phyloP scores from a whole-genome alignment of 768 basidiomycete genomes.

The Boletus subparvulus region DNA sequence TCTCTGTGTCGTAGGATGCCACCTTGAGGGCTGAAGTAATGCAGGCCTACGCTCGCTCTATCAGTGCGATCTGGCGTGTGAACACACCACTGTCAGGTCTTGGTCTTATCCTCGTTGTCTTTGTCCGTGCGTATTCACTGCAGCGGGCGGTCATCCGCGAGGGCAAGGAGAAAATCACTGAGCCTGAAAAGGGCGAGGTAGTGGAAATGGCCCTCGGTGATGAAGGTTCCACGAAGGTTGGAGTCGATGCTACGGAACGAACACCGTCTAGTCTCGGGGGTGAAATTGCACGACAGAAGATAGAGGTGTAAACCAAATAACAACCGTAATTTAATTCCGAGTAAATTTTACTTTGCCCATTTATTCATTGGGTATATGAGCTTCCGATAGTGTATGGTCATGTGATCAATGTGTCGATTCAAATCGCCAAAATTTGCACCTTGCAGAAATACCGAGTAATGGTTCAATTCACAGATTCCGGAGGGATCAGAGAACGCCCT shows the following conservation, averaged over 20 bases:
- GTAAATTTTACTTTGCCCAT: background rate
- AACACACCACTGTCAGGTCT: constrained; percentile 32
- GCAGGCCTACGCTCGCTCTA: constrained; percentile 37
- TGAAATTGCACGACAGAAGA: background rate
- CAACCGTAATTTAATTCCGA: background rate
- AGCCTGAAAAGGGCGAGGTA: constrained; percentile 29
- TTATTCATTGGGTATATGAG: no score
- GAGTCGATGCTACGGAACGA: constrained; percentile 1
- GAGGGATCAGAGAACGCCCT: constrained; percentile 17
- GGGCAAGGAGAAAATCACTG: constrained; percentile 18
- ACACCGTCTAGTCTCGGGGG: background rate
- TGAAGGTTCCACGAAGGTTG: background rate
- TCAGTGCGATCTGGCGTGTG: constrained; percentile 43
- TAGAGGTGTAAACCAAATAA: background rate
- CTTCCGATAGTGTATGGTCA: background rate
- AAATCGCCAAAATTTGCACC: background rate
- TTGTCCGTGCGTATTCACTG: constrained; percentile 38
- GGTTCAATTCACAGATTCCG: constrained; percentile 18
- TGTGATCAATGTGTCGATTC: constrained; percentile 4
- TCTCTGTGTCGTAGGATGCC: constrained; percentile 23
- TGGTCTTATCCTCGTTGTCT: constrained; percentile 33
- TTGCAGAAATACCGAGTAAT: constrained; percentile 12
- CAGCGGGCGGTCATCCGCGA: constrained; percentile 26
- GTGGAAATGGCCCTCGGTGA: background rate
- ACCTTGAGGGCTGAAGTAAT: constrained; percentile 32